These are phyloP conservation scores for Alternaria triticimaculans DNA, from an alignment of 2,329 filamentous ascomycete species.

Conservation along the genomic window DNA sequence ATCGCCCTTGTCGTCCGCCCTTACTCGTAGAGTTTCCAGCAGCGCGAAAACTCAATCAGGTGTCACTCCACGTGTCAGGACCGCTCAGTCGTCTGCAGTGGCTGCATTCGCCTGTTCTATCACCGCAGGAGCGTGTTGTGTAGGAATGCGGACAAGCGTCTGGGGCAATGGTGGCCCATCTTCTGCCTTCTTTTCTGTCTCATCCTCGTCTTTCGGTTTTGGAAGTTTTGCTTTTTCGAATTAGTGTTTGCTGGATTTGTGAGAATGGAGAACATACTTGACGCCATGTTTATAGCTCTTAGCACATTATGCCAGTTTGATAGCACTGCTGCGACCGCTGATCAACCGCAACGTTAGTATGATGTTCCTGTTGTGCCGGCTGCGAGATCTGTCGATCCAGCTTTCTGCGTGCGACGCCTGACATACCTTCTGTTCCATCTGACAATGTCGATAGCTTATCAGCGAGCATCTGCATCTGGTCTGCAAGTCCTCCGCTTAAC, in stretches of 20 bases:
- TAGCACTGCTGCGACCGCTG: conserved; percentile 82
- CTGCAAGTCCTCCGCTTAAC: conserved; percentile 77
- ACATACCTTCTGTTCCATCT: conserved; percentile 77
- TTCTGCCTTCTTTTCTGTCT: conserved; percentile 50
- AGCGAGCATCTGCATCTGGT: conserved; percentile 82
- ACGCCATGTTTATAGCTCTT: conserved; percentile 85
- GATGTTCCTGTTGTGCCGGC: neutral
- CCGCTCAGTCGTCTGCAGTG: conserved; percentile 38
- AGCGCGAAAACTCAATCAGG: conserved; percentile 6
- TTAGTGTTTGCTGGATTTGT: conserved; percentile 17
- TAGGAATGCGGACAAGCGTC: conserved; percentile 83
- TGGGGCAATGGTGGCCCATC: conserved; percentile 69
- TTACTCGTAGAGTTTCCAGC: conserved; percentile 1
- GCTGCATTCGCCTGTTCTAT: conserved; percentile 43
- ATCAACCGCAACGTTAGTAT: conserved; percentile 27
- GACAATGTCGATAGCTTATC: conserved; percentile 79
- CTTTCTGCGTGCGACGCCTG: neutral
- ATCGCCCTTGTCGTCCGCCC: conserved; percentile 1
- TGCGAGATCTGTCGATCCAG: neutral
- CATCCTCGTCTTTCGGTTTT: conserved; percentile 60
- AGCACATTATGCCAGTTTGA: conserved; percentile 89
- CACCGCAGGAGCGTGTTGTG: conserved; percentile 65
- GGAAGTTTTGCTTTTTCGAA: conserved; percentile 69
- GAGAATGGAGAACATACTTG: conserved; percentile 61
- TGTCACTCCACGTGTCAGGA: conserved; percentile 8